Evolutionary conservation across 2,329 filamentous ascomycete species (phyloP).

Genomic region (Colletotrichum gigasporum): DNA sequence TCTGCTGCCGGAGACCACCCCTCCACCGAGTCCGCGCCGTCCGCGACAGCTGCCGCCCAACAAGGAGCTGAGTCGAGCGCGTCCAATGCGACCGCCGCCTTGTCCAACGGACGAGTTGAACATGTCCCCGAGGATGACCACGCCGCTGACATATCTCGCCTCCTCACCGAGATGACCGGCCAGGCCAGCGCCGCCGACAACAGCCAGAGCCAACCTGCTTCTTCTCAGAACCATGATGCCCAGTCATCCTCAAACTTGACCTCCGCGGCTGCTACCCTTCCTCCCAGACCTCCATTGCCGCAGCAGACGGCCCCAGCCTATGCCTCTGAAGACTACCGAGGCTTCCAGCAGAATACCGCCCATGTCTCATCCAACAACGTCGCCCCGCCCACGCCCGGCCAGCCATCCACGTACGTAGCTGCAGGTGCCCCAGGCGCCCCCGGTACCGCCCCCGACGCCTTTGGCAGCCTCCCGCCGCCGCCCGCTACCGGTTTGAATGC

Average conservation of each 20-base stretch:
- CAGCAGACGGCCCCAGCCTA: constrained; percentile 48
- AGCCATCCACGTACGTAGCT: constrained; percentile 44
- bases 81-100: constrained; percentile 34
- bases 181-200: constrained; percentile 41
- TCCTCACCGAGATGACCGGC: constrained; percentile 52
- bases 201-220: constrained; percentile 3
- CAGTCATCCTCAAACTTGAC: constrained; percentile 36
- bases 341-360: constrained; percentile 46
- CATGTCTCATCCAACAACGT: constrained; percentile 37
- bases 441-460: constrained; percentile 43
- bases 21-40: constrained; percentile 7
- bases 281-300: constrained; percentile 55
- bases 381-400: constrained; percentile 43
- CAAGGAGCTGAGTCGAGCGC: constrained; percentile 39
- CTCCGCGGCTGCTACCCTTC: constrained; percentile 53
- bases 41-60: constrained; percentile 37
- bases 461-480: constrained; percentile 42
- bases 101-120: constrained; percentile 40
- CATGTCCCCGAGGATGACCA: constrained; percentile 40
- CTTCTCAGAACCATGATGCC: constrained; percentile 21
- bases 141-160: constrained; percentile 50
- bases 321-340: constrained; percentile 35
- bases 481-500: constrained; percentile 41
- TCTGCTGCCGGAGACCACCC: constrained; percentile 36
- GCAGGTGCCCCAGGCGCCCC: constrained; percentile 39